phyloP scores from a whole-genome alignment of 1,139 yeast genomes.

The Pneumocystis jirovecii region DNA sequence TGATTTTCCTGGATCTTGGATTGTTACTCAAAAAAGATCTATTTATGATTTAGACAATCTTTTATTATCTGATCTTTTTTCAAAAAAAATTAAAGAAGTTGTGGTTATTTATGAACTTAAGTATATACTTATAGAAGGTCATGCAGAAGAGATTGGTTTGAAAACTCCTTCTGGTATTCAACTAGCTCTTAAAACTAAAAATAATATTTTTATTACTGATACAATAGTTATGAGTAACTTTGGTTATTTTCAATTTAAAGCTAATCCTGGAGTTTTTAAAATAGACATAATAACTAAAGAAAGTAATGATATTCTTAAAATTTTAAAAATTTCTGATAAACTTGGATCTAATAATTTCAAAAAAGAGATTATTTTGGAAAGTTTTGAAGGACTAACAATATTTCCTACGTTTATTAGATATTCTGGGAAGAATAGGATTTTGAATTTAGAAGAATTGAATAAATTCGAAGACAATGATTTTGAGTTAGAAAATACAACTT shows the following conservation, averaged over 20 bases:
- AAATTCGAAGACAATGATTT: constrained; percentile 4
- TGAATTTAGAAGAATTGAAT: constrained; percentile 20
- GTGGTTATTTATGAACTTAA: constrained; percentile 36
- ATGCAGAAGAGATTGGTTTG: constrained; percentile 34
- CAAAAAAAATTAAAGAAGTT: constrained; percentile 18
- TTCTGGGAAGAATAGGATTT: constrained; percentile 29
- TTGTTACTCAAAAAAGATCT: constrained; percentile 36
- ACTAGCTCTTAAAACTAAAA: constrained; percentile 28
- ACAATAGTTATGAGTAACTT: constrained; percentile 57
- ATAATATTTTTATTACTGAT: constrained; percentile 27
- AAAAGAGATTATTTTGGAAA: constrained; percentile 16
- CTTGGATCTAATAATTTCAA: constrained; percentile 1
- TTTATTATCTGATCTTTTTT: constrained; percentile 24
- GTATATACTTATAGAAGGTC: constrained; percentile 54
- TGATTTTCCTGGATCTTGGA: constrained; percentile 56
- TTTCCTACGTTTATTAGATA: constrained; percentile 34
- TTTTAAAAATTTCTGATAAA: constrained; percentile 21
- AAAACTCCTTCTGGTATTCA: constrained; percentile 37
- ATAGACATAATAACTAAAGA: constrained; percentile 33
- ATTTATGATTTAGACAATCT: constrained; percentile 50
- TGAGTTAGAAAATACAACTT: constrained; percentile 1
- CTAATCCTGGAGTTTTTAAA: constrained; percentile 53
- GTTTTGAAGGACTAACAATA: constrained; percentile 33
- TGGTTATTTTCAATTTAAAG: constrained; percentile 63
- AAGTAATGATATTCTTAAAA: constrained; percentile 29